These are phyloP conservation scores for Talaromyces sp. DNA, from an alignment of 2,329 filamentous ascomycete genomes.

Conservation along the genomic window DNA sequence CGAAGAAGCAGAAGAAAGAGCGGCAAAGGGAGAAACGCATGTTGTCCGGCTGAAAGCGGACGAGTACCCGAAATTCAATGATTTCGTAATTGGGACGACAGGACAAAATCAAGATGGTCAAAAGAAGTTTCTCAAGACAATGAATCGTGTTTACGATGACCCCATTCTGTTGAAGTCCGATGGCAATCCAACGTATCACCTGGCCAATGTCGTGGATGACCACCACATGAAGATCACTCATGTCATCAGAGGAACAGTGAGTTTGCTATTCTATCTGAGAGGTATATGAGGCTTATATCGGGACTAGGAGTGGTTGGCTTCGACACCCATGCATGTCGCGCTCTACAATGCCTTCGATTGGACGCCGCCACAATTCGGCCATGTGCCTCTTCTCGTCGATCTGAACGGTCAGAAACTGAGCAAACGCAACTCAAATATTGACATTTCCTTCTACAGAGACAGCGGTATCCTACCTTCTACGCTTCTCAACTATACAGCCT, in stretches of 20 bases:
- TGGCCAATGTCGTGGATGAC: conserved; percentile 96
- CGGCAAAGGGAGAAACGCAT: conserved; percentile 65
- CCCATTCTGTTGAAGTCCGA: conserved; percentile 89
- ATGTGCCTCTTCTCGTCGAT: conserved; percentile 72
- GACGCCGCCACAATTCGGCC: conserved; percentile 71
- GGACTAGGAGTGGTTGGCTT: conserved; percentile 84
- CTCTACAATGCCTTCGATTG: conserved; percentile 77
- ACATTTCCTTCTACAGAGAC: conserved; percentile 57
- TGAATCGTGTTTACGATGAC: conserved; percentile 64
- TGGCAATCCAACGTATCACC: conserved; percentile 90
- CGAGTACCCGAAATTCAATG: conserved; percentile 64
- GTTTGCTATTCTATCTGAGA: conserved; percentile 25
- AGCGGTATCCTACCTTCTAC: conserved; percentile 61
- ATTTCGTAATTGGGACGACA: conserved; percentile 72
- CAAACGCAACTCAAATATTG: conserved; percentile 72
- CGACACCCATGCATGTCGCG: conserved; percentile 73
- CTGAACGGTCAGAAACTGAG: conserved; percentile 72
- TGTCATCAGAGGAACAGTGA: conserved; percentile 80
- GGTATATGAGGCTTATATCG: conserved; percentile 12
- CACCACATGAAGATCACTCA: conserved; percentile 94
- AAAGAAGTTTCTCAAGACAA: conserved; percentile 40
- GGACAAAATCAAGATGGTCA: conserved; percentile 47
- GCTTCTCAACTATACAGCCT: conserved; percentile 75
- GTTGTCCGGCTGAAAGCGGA: conserved; percentile 73
- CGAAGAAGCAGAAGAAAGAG: conserved; percentile 68